Conservation (phyloP, 2,329 filamentous ascomycete species). For the Endoconidiophora polonica region DNA sequence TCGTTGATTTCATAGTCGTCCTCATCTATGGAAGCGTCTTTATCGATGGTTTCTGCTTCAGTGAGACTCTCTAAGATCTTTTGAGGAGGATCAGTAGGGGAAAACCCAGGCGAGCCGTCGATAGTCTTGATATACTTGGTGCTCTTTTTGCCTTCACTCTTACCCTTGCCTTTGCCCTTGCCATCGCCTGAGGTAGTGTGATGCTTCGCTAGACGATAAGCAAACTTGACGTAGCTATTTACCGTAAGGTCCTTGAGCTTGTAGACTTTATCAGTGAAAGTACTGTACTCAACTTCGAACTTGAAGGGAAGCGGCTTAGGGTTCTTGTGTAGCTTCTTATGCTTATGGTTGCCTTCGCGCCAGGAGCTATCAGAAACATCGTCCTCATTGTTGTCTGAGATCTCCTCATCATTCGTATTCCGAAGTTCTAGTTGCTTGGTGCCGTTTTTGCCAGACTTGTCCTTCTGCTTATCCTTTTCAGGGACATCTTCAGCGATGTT, state of each 20-base stretch:
- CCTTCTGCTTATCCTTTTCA: constrained; percentile 16
- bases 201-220: constrained; percentile 53
- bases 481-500: constrained; percentile 27
- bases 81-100: background rate
- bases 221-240: constrained; percentile 61
- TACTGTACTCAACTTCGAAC: constrained; percentile 77
- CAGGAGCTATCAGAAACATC: constrained; percentile 30
- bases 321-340: constrained; percentile 35
- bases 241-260: constrained; percentile 71
- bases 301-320: constrained; percentile 47
- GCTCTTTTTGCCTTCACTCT: background rate
- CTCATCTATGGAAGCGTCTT: constrained; percentile 15
- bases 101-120: background rate
- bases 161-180: background rate
- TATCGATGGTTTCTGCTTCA: constrained; percentile 15
- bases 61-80: background rate
- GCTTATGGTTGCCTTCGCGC: constrained; percentile 46
- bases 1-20: constrained; percentile 18
- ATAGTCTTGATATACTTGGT: background rate
- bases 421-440: constrained; percentile 5
- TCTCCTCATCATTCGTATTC: constrained; percentile 15
- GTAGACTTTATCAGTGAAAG: constrained; percentile 58
- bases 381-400: constrained; percentile 13
- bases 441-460: background rate
- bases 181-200: constrained; percentile 11